Base-by-base conservation (phyloP, 2,329 filamentous ascomycete genomes). In the Nemania bipapillata region DNA sequence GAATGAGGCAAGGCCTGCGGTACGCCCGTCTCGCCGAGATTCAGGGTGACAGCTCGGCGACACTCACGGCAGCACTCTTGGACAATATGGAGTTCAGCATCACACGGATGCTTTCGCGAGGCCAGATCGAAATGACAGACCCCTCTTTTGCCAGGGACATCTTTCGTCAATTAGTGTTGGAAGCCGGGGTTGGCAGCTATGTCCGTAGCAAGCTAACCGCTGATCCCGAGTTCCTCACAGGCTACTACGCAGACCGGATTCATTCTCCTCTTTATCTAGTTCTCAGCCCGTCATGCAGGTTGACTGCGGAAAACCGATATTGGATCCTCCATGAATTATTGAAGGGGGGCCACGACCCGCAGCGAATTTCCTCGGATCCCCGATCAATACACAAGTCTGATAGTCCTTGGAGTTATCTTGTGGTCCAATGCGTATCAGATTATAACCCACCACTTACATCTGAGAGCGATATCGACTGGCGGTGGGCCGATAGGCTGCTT, bases 71-170 rank as follows among this genome's bases (percentile, higher is more conserved):
- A 59, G 54, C 53, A 32, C 62, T 65, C 17, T 47, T 65, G 7
- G 63, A 65, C 28, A 59, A 65, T n/a, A 58, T 65, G 55, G 55
- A 65, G 35, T 47, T 54, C 22, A 37, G 26, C 26, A 58, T 65
- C 42, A 30, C 54, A 9, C 54, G 4, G 22, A 65, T 65, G 62
- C 42, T 65, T 32, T 52, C 30, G 47, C 62, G 54, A 42, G 45
- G 54, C 45, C 62, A 65, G 54, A 65, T 65, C 45, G 30, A 58
- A 32, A 65, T 65, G 53, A 32, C 53, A 42, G 45, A 57, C 30
- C 62, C 62, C 35, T 62, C 59, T 53, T 63, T 57, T n/a, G 61
- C 53, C 49, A 63, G 61, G 17, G 61, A 57, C 28, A 59, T 65
- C 42, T 65, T 65, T 53, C 62, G 62, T 40, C 54, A 53, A 20